Conservation (phyloP, 257 asterid genomes). For the Oldenlandia corymbosa region DNA sequence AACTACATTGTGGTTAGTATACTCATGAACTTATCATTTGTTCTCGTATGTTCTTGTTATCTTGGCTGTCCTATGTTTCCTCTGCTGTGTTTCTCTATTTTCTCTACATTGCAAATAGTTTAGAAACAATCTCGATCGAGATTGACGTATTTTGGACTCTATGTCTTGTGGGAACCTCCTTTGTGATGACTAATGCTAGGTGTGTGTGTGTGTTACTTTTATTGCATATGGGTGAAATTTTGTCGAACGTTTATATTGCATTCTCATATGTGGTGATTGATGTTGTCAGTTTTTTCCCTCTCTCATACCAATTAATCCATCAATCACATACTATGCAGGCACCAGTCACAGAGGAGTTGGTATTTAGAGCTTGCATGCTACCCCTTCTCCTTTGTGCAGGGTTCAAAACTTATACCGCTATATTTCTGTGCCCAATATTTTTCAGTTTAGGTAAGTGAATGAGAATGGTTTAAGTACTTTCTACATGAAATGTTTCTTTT, state of each 20-base stretch:
- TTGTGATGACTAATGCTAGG: too few species aligned
- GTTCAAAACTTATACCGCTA: constrained; percentile 51
- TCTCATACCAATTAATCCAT: constrained; percentile 6
- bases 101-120: background rate
- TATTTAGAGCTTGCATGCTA: constrained; percentile 95
- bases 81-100: background rate
- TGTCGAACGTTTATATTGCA: too few species aligned
- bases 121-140: background rate
- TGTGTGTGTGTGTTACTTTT: background rate
- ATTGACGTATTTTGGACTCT: background rate
- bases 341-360: constrained; percentile 91
- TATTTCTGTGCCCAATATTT: constrained; percentile 76
- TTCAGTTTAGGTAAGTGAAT: constrained; percentile 78
- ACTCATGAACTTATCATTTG: constrained; percentile 9
- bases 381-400: constrained; percentile 93
- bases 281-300: background rate
- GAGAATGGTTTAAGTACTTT: background rate
- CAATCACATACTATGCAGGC: constrained; percentile 50
- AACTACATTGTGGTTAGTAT: constrained; percentile 87
- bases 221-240: background rate
- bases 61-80: background rate
- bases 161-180: background rate
- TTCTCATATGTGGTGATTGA: background rate
- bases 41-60: background rate
- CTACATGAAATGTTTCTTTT: background rate